Conservation (phyloP, 1,284 basidiomycete genomes). For the Schizophyllum amplum region DNA sequence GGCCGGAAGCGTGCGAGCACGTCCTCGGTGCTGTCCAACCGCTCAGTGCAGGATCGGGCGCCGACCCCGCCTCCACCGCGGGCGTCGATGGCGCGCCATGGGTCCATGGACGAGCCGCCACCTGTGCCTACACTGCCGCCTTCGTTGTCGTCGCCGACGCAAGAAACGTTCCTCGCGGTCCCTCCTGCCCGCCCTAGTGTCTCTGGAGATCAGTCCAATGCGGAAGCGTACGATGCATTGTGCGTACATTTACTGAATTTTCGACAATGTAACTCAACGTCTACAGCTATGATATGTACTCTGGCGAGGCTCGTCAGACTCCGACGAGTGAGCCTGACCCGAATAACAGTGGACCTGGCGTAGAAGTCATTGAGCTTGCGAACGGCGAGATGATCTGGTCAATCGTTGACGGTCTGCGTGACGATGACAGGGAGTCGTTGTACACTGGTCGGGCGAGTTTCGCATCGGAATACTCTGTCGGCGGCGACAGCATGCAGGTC, state of each 20-base stretch:
- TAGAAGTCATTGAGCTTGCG: slow-evolving; percentile 72
- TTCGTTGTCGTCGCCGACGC: slow-evolving; percentile 35
- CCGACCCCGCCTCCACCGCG: slow-evolving; percentile 76
- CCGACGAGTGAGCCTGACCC: no score
- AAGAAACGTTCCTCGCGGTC: slow-evolving; percentile 35
- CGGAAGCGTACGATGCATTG: slow-evolving; percentile 66
- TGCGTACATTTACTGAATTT: slow-evolving; percentile 31
- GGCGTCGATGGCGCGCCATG: slow-evolving; percentile 42
- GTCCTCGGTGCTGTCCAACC: slow-evolving; percentile 41
- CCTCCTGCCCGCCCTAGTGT: slow-evolving; percentile 31
- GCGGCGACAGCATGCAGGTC: slow-evolving; percentile 51
- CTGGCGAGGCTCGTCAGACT: no score
- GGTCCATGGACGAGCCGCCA: slow-evolving; percentile 54
- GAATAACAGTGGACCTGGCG: slow-evolving; percentile 44
- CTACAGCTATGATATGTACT: slow-evolving; percentile 72
- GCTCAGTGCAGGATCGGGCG: slow-evolving; percentile 70
- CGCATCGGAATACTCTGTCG: slow-evolving; percentile 61
- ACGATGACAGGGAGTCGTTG: slow-evolving; percentile 63
- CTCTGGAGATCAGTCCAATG: slow-evolving; percentile 47
- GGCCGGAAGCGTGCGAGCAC: slow-evolving; percentile 52
- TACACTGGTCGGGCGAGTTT: slow-evolving; percentile 64
- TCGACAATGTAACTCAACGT: slow-evolving; percentile 14
- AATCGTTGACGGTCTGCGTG: slow-evolving; percentile 73
- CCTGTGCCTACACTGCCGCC: slow-evolving; percentile 62
- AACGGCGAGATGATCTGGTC: slow-evolving; percentile 81